Evolutionary conservation across 306 rosid genomes (phyloP).

Genomic region (Morella rubra): DNA sequence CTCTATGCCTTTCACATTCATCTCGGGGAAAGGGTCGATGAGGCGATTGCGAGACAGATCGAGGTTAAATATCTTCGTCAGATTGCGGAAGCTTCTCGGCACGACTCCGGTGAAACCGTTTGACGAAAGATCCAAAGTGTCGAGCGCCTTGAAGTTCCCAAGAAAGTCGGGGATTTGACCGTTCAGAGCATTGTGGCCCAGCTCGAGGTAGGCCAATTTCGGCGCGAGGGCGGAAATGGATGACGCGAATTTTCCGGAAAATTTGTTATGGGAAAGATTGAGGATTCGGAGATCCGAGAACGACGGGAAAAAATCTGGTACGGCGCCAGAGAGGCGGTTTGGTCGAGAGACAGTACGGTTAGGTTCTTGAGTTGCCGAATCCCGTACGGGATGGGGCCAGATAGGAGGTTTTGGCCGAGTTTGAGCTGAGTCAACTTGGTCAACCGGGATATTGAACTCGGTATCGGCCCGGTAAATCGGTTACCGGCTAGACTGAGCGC

Average conservation of each 20-base stretch:
- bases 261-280: slow-evolving; percentile 48
- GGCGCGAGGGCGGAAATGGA: slow-evolving; percentile 59
- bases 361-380: slow-evolving; percentile 46
- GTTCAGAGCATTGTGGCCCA: slow-evolving; percentile 60
- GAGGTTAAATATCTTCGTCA: slow-evolving; percentile 88
- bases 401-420: slow-evolving; percentile 61
- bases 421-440: slow-evolving; percentile 66
- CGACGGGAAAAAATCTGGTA: slow-evolving; percentile 57
- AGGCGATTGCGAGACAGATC: slow-evolving; percentile 63
- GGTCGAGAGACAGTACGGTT: slow-evolving; percentile 35
- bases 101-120: slow-evolving; percentile 59
- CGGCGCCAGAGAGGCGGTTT: slow-evolving; percentile 53
- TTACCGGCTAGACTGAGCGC: slow-evolving; percentile 51
- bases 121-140: slow-evolving; percentile 61
- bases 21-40: slow-evolving; percentile 70
- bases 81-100: slow-evolving; percentile 55
- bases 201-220: slow-evolving; percentile 39
- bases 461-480: slow-evolving; percentile 61
- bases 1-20: slow-evolving; percentile 85
- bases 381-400: slow-evolving; percentile 48
- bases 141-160: slow-evolving; percentile 67
- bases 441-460: slow-evolving; percentile 56
- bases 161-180: slow-evolving; percentile 76
- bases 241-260: slow-evolving; percentile 60
- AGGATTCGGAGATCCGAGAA: slow-evolving; percentile 49